A percentile compares a stretch with the other conserved stretches of the same genome.
Conservation (phyloP, 192 early-diverging fungal genomes). For the Allomyces arbusculus region DNA sequence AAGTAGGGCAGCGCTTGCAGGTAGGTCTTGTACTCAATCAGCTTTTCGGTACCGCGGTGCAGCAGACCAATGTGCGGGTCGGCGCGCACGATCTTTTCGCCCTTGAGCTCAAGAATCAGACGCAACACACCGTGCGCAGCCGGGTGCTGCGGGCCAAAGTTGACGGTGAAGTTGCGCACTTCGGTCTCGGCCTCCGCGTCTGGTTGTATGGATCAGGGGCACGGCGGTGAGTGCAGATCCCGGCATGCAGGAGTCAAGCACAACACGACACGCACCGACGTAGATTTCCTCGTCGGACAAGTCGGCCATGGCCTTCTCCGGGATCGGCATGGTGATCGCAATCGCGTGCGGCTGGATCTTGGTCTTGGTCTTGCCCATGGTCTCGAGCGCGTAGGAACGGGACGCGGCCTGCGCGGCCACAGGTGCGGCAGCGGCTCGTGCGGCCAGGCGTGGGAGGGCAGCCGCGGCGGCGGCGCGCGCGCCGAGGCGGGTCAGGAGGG, state of each 20-base stretch:
- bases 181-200: background rate
- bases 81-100: conserved; percentile 74
- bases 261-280: background rate
- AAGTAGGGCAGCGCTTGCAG: conserved; percentile 95
- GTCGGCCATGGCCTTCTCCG: background rate
- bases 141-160: conserved; percentile 99
- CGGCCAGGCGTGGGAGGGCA: too few relatives aligned
- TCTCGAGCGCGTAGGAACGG: background rate
- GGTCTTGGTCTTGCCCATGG: background rate
- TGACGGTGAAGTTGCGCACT: conserved; percentile 57
- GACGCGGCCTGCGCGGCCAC: too few relatives aligned
- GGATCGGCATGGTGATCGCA: background rate
- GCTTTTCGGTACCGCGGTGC: conserved; percentile 95
- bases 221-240: too few relatives aligned
- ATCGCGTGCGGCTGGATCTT: background rate
- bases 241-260: too few relatives aligned
- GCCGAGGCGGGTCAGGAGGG: background rate
- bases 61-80: conserved; percentile 95
- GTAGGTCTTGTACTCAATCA: conserved; percentile 99
- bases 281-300: background rate
- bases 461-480: background rate
- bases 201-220: background rate
- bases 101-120: conserved; percentile 80
- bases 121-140: conserved; percentile 93
- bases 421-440: too few relatives aligned